Evolutionary conservation across 148 eudicot genomes (phyloP).

Genomic region (Oxyria digyna): DNA sequence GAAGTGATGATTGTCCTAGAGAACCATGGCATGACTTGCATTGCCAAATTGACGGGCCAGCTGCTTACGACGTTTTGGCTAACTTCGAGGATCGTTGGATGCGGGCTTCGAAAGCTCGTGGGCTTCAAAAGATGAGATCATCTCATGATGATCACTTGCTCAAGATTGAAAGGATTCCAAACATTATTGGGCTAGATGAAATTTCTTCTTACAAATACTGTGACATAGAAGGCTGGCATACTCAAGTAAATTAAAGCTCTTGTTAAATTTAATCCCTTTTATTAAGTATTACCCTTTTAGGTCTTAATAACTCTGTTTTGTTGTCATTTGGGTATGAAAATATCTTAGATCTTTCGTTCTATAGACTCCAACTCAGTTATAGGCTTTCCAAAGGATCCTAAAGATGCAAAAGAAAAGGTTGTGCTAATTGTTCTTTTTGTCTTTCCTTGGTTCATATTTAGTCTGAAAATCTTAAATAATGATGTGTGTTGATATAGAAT

Average conservation of each 20-base stretch:
- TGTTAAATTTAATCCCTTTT: no score
- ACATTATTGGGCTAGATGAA: constrained; percentile 48
- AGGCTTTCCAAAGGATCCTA: constrained; percentile 79
- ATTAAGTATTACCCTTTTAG: not conserved
- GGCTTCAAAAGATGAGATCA: constrained; percentile 54
- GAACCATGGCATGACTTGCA: constrained; percentile 99
- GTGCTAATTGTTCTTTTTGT: not conserved
- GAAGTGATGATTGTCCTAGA: constrained; percentile 58
- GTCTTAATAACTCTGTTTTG: not conserved
- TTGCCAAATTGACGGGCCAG: constrained; percentile 87
- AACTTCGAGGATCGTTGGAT: constrained; percentile 92
- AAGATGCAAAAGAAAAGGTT: constrained; percentile 68
- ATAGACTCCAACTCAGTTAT: constrained; percentile 86
- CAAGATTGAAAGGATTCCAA: constrained; percentile 65
- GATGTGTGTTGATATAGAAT: constrained; percentile 33
- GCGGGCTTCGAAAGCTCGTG: constrained; percentile 58
- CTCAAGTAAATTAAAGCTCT: constrained; percentile 41
- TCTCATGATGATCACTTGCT: constrained; percentile 72
- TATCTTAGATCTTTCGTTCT: constrained; percentile 70
- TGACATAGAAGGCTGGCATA: constrained; percentile 66
- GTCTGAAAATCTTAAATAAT: not conserved
- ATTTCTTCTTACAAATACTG: constrained; percentile 22
- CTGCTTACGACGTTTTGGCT: constrained; percentile 84
- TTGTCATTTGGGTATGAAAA: not conserved
- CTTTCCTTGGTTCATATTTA: not conserved